A percentile compares a stretch with the other conserved stretches of the same genome.
Evolutionary conservation across 2,329 filamentous ascomycete genomes (phyloP).

Genomic region (Ramichloridium luteum): DNA sequence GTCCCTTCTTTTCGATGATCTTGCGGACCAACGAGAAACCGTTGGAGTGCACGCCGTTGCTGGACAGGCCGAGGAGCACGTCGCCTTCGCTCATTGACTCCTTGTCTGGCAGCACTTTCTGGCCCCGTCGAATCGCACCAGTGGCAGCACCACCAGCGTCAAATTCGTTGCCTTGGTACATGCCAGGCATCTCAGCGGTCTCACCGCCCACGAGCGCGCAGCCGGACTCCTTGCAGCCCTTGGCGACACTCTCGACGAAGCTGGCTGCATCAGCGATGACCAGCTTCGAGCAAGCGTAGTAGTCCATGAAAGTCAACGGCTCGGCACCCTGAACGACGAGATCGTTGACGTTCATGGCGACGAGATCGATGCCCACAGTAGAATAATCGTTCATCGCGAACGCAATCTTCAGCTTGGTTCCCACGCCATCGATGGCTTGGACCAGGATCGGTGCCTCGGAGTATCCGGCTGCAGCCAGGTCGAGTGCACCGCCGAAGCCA

Average conservation of each 20-base stretch:
- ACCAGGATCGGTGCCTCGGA: constrained; percentile 66
- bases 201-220: constrained; percentile 94
- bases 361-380: constrained; percentile 90
- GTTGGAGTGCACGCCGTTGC: constrained; percentile 85
- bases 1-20: constrained; percentile 63
- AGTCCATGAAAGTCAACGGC: constrained; percentile 93
- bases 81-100: constrained; percentile 70
- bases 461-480: constrained; percentile 64
- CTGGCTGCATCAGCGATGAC: constrained; percentile 63
- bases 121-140: constrained; percentile 59
- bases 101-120: constrained; percentile 60
- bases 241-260: constrained; percentile 86
- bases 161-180: constrained; percentile 81
- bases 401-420: constrained; percentile 93
- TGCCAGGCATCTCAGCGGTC: constrained; percentile 95
- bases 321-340: constrained; percentile 91
- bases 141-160: constrained; percentile 86
- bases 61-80: constrained; percentile 72
- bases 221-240: constrained; percentile 70
- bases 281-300: constrained; percentile 86
- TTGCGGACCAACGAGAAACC: constrained; percentile 93
- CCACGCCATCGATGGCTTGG: constrained; percentile 91
- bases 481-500: constrained; percentile 82
- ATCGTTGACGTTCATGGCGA: constrained; percentile 99
- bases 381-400: constrained; percentile 82